Conservation (phyloP, 306 rosid species). For the Prunus campanulata region DNA sequence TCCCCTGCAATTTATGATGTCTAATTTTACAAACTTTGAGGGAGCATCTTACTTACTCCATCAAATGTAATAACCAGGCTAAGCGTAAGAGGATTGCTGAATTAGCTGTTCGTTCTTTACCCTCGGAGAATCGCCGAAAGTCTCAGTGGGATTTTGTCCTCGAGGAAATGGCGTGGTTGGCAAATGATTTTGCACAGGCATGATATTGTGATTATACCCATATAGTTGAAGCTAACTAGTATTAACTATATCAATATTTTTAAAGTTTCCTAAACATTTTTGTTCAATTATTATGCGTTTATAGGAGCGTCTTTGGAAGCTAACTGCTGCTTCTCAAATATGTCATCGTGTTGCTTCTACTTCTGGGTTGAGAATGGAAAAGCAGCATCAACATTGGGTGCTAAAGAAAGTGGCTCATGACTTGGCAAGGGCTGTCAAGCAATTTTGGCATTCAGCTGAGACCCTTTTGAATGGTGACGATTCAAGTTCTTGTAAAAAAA, state of each 20-base stretch:
- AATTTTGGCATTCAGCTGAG: slow-evolving; percentile 94
- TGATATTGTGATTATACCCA: slow-evolving; percentile 31
- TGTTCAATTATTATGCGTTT: slow-evolving; percentile 12
- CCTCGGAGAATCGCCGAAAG: slow-evolving; percentile 49
- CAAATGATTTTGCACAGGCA: slow-evolving; percentile 98
- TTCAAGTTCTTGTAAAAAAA: slow-evolving; percentile 22
- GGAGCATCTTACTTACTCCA: slow-evolving; percentile 3
- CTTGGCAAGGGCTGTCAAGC: slow-evolving; percentile 86
- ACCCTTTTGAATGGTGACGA: slow-evolving; percentile 37
- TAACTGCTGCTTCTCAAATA: slow-evolving; percentile 79
- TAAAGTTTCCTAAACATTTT: slow-evolving; percentile 4
- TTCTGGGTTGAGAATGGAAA: slow-evolving; percentile 66
- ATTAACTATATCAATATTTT: neutral
- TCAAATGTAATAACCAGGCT: slow-evolving; percentile 48
- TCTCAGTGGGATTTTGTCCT: slow-evolving; percentile 96
- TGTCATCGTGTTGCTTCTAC: slow-evolving; percentile 61
- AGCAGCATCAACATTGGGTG: slow-evolving; percentile 45
- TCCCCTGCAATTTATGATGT: slow-evolving; percentile 19
- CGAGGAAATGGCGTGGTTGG: slow-evolving; percentile 98
- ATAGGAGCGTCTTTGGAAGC: slow-evolving; percentile 98
- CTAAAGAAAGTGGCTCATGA: slow-evolving; percentile 63
- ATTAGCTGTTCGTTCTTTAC: slow-evolving; percentile 61
- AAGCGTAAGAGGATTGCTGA: slow-evolving; percentile 92
- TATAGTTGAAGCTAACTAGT: neutral
- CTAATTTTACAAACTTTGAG: slow-evolving; percentile 15